Base-by-base conservation (phyloP, 139 green algal genomes). In the Picochlorum sp. region DNA sequence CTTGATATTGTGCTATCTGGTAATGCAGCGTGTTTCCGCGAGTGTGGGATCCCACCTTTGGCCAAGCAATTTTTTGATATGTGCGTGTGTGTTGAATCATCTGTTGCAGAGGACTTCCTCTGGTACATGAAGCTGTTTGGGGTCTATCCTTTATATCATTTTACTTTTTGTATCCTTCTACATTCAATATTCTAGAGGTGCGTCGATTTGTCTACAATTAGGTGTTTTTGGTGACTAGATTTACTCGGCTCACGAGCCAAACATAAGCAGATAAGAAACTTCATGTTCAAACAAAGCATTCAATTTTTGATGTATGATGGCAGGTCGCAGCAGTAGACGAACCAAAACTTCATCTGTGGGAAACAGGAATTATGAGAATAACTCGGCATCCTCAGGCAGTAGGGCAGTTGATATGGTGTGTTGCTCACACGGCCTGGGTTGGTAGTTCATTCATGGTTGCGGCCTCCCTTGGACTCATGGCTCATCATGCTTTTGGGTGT, bases 101-200 rank as follows among this genome's bases (percentile, higher is more conserved):
- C n/a, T n/a, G n/a, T n/a, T n/a, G n/a, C n/a, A 69, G 68, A 44
- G 76, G 64, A 2, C 58, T 91, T 22, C 65, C 86, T 1, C 78
- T 81, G 2, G 70, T 98, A 29, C 91, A 97, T 59, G 73, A 80
- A 45, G 7, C 68, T 7, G 78, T 95, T 43, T 98, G 90, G 90
- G 40, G 75, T 1, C 50, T 88, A n/a, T 93, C 80, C 63, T 95
- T 98, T 53, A 58, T 98, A 30, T 95, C 85, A 41, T 98, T 98
- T 81, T 96, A 85, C 73, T 98, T 98, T 72, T 78, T 98, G n/a
- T 98, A 98, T 67, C 91, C 91, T n/a, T 98, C 91, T 64, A 98
- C 91, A 32, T 98, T 98, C 77, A 98, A 98, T 74, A 81, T 98
- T 24, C 77, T 98, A 18, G 91, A 97, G 81, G 87, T 87, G 29